Evolutionary conservation across 352 stramenopile species (phyloP).

Genomic region (Pythium volutum): DNA sequence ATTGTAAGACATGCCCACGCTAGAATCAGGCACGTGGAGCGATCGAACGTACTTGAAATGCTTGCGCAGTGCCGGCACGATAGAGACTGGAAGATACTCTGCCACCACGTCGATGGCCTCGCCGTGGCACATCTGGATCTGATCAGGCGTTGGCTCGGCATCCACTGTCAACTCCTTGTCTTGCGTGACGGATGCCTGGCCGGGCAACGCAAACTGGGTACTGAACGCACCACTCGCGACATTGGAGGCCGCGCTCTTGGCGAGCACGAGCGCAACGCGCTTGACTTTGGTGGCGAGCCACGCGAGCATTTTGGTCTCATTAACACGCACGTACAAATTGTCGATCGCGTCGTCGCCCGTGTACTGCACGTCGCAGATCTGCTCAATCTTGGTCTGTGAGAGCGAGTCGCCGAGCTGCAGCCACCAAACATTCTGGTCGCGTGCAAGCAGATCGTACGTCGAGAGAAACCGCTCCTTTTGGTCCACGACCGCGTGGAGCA

Average conservation of each 20-base stretch:
- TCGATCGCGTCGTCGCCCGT: constrained; percentile 42
- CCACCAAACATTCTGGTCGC: constrained; percentile 55
- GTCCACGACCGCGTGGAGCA: constrained; percentile 50
- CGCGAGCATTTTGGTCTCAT: constrained; percentile 42
- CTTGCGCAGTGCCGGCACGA: constrained; percentile 43
- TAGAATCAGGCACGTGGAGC: neutral
- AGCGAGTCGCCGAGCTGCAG: constrained; percentile 35
- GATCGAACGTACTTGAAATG: constrained; percentile 47
- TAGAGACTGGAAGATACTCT: constrained; percentile 51
- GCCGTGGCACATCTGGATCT: constrained; percentile 30
- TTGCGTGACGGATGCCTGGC: neutral
- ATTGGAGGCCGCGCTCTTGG: constrained; percentile 26
- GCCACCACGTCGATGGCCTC: constrained; percentile 56
- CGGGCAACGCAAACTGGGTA: constrained; percentile 34
- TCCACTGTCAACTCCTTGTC: neutral
- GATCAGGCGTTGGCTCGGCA: constrained; percentile 3
- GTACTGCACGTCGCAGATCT: constrained; percentile 54
- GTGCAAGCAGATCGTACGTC: constrained; percentile 53
- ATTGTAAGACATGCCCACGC: neutral
- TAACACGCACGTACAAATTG: constrained; percentile 57
- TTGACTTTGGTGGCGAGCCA: constrained; percentile 54
- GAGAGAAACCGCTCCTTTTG: constrained; percentile 48
- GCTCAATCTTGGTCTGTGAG: constrained; percentile 30
- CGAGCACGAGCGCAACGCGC: constrained; percentile 38
- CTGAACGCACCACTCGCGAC: constrained; percentile 31